Evolutionary conservation across 1,284 basidiomycete species (phyloP), one percentile per base, ranked within the genome.

Genomic region (Trichosporon sp.): DNA sequence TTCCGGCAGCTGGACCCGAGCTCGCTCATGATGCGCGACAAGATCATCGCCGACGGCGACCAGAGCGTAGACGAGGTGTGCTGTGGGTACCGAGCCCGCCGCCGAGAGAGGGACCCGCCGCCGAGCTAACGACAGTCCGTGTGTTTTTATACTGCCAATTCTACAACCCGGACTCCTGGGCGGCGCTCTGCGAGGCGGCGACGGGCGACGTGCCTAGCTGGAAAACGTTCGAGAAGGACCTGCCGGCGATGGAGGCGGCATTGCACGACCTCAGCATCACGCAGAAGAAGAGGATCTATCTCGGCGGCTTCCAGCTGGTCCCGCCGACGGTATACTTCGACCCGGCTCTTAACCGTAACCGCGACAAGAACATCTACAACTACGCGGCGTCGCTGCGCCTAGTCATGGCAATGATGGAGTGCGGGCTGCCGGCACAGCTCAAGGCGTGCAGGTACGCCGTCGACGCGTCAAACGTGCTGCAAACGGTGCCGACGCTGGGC

Each of bases 311-410:
- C 67, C 77, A 78, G 68, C 31, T 75, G n/a, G 77, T 78, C 5
- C 77, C 77, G 13, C 77, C 77, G 1, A 77, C 74, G 0, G 47
- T 74, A n/a, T 75, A 77, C 67, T 78, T 76, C 58, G 34, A 56
- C 12, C 25, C 62, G n/a, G 62, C 58, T 25, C 18, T 69, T 31
- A 31, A 70, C 58, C 60, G 71, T 6, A 72, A 72, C 64, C 12
- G 35, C 5, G 25, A 31, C 21, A 68, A 65, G 64, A 47, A 44
- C 3, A 66, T 74, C 11, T 62, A 63, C 4, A 72, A 78, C 65
- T 78, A 72, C 32, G 76, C 74, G 1, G 74, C 77, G 18, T 69
- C 70, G 18, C 70, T 77, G 3, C 70, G 77, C 0, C 69, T 78
- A 35, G 74, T 77, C 18, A 38, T 73, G 44, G 65, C 74, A 0